Base-by-base conservation (phyloP, 257 asterid genomes). In the Prunella vulgaris region DNA sequence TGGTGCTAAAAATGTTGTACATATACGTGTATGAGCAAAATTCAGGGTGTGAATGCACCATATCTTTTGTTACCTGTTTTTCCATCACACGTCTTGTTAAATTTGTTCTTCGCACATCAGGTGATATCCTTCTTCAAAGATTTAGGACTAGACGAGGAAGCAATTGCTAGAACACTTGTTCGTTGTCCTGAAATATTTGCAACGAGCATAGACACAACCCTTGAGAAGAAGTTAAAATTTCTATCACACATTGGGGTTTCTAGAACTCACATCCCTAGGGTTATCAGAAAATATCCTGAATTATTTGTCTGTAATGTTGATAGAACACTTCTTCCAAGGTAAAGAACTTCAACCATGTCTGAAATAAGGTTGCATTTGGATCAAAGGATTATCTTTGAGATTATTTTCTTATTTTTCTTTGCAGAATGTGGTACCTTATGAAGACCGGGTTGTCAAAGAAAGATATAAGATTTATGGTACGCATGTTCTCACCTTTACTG, bases 141-240 rank as follows among this genome's bases (percentile, higher is more conserved):
- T 65, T 79, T 87, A 33, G 99, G 88, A 22, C 82, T 93, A 74
- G 87, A 87, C 35, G 91, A 87, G 56, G 94, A 79, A 74, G 82
- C 81, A 32, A 79, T 90, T 73, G 81, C 87, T 60, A 74, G 78
- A 74, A 89, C 87, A 54, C 80, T 93, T 59, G 71, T 66, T 69
- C 97, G 97, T 17, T 86, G 99, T 72, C 99, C 99, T 40, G 99
- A 93, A 79, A 82, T 93, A 38, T 87, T 90, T 56, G 90, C 88
- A 28, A 69, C 90, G 18, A 87, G 77, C 84, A 77, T 87, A 25
- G 93, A 84, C 61, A 75, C 69, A 70, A 90, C 97, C 35, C 93
- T 90, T 2, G 74, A 83, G 84, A 88, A 72, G 76, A 93, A 93
- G 82, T 79, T 90, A 67, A 78, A 72, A 32, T 93, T 90, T 81